phyloP scores from a whole-genome alignment of 495 filamentous ascomycete species.

The Penicillium maclennaniae region DNA sequence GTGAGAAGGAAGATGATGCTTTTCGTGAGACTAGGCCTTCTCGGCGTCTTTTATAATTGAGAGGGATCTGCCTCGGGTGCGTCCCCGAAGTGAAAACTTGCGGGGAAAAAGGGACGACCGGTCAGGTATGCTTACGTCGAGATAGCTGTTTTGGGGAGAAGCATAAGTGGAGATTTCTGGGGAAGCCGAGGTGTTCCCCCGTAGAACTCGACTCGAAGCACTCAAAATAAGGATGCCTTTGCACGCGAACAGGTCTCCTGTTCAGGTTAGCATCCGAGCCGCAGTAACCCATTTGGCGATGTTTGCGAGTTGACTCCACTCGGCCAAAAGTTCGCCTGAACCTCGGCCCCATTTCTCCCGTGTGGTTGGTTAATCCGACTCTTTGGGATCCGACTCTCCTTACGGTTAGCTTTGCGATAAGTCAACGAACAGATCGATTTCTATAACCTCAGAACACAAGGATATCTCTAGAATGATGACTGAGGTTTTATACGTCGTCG shows the following conservation, averaged over 20 bases:
- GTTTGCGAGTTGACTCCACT: neutral
- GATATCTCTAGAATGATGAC: neutral
- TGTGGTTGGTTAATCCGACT: neutral
- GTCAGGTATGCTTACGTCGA: neutral
- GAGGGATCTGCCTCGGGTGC: neutral
- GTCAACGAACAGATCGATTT: neutral
- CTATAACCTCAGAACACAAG: neutral
- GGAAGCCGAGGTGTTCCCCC: neutral
- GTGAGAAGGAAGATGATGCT: neutral
- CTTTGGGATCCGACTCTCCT: neutral
- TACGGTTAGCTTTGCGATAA: neutral
- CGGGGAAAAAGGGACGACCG: neutral
- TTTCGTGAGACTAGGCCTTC: neutral
- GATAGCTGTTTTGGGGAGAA: neutral
- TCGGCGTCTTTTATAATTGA: neutral
- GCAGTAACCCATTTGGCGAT: neutral
- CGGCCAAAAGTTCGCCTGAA: neutral
- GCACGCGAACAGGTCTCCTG: neutral
- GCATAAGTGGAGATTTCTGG: neutral
- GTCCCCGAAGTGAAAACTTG: neutral
- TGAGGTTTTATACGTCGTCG: neutral
- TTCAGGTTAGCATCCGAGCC: neutral
- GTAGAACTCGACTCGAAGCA: neutral
- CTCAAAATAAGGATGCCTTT: no score
- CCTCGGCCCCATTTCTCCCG: neutral